phyloP scores from a whole-genome alignment of 78 protist species.

The Diacronema lutheri region DNA sequence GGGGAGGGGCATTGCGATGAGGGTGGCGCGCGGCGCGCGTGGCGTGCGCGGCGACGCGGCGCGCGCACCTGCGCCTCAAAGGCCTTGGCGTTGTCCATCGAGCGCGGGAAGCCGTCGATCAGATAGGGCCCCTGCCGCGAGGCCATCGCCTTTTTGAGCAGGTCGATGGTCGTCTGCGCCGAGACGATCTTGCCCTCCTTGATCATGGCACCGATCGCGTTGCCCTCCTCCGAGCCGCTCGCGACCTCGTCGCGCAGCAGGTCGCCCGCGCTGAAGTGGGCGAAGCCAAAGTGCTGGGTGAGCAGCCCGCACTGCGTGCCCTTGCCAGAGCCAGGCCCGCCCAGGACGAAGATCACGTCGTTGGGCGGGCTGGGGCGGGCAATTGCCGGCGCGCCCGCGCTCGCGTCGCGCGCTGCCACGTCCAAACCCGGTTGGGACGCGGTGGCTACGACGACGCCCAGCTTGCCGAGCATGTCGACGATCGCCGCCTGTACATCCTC shows the following conservation, averaged over 20 bases:
- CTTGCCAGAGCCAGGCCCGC: constrained; percentile 38
- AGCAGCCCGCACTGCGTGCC: constrained; percentile 13
- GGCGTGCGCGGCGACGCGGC: too few species aligned
- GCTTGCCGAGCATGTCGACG: too few species aligned
- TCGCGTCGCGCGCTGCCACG: too few species aligned
- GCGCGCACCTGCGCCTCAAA: too few species aligned
- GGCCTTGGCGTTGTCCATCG: background rate
- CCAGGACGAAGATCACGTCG: background rate
- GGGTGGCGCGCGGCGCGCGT: too few species aligned
- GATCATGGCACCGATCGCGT: constrained; percentile 15
- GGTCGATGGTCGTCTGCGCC: constrained; percentile 63
- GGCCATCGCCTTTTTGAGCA: constrained; percentile 45
- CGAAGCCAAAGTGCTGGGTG: background rate
- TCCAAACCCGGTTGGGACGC: too few species aligned
- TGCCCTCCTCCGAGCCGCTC: constrained; percentile 36
- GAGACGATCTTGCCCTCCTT: constrained; percentile 47
- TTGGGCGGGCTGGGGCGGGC: too few species aligned
- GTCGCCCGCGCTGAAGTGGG: constrained; percentile 55
- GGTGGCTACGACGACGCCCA: too few species aligned
- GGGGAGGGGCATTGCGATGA: too few species aligned
- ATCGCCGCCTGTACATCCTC: too few species aligned
- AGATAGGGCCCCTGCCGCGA: constrained; percentile 1
- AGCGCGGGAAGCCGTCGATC: constrained; percentile 83
- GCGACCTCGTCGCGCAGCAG: constrained; percentile 41
- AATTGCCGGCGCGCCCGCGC: too few species aligned